These are phyloP conservation scores for Alternaria sp. DNA, from an alignment of 2,329 filamentous ascomycete genomes.

Conservation along the genomic window DNA sequence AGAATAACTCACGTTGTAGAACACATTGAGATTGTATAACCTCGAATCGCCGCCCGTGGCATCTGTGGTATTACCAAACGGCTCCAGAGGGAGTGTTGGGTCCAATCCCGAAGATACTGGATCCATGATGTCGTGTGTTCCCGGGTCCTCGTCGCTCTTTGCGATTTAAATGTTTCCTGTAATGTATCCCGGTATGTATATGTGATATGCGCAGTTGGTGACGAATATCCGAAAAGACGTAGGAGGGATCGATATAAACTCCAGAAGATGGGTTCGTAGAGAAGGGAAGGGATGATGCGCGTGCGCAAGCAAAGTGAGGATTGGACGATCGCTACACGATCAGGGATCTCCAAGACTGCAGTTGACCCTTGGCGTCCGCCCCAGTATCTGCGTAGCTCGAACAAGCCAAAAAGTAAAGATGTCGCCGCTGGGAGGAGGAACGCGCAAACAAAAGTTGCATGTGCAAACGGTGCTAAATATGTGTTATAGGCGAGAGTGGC, in stretches of 20 bases:
- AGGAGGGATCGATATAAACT: not conserved
- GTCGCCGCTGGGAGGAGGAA: conserved; percentile 1
- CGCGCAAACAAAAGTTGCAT: not conserved
- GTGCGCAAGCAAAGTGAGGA: conserved; percentile 15
- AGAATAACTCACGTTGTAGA: conserved; percentile 70
- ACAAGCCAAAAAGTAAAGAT: conserved; percentile 19
- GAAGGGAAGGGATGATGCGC: conserved; percentile 32
- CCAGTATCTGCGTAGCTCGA: conserved; percentile 6
- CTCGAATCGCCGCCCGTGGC: conserved; percentile 71
- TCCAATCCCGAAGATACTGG: conserved; percentile 35
- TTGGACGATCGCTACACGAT: conserved; percentile 28
- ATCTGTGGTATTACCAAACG: conserved; percentile 64
- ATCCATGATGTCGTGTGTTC: conserved; percentile 30
- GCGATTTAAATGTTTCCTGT: not conserved
- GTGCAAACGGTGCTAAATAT: conserved; percentile 4
- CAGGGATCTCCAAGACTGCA: conserved; percentile 25
- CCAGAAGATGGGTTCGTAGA: conserved; percentile 6
- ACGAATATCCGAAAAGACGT: not conserved
- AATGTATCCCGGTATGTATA: not conserved
- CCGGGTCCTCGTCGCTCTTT: not conserved
- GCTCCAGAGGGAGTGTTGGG: conserved; percentile 41
- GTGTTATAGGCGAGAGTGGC: not conserved
- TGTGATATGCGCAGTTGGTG: not conserved
- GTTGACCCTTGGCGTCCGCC: conserved; percentile 31
- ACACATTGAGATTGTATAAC: conserved; percentile 78